phyloP scores from a whole-genome alignment of 73 alveolate species.

The Paramecium sonneborni region DNA sequence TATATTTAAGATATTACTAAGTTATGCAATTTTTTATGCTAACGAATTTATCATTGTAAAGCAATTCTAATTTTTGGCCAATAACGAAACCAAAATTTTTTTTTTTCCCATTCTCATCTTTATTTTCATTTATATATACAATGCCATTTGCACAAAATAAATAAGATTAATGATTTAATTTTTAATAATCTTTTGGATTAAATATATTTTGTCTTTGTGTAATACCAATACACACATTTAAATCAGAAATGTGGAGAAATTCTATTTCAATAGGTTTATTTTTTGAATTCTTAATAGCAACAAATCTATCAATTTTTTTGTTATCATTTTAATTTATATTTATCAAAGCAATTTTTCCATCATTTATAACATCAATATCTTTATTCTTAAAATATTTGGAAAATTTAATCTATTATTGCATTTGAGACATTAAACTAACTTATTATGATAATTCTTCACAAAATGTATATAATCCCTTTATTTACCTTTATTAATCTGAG shows the following conservation, averaged over 20 bases:
- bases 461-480: not conserved
- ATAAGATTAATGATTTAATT: not conserved
- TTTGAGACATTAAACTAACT: not conserved
- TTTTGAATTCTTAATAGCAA: constrained; percentile 13
- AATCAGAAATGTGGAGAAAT: not conserved
- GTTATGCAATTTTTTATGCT: not conserved
- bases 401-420: not conserved
- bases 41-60: not conserved
- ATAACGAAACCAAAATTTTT: not conserved
- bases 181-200: not conserved
- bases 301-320: not conserved
- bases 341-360: not conserved
- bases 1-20: not conserved
- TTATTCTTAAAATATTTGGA: not conserved
- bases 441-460: constrained; percentile 1
- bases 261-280: not conserved
- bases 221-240: not conserved
- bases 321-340: not conserved
- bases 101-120: not conserved
- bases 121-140: not conserved
- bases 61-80: not conserved
- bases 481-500: not conserved
- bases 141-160: constrained; percentile 3
- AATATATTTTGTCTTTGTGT: not conserved
- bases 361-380: not conserved